Percentiles rank a stretch among this genome's conserved stretches.
These are phyloP conservation scores for Metarhizium guizhouense DNA, from an alignment of 2,329 filamentous ascomycete species.

Conservation along the genomic window DNA sequence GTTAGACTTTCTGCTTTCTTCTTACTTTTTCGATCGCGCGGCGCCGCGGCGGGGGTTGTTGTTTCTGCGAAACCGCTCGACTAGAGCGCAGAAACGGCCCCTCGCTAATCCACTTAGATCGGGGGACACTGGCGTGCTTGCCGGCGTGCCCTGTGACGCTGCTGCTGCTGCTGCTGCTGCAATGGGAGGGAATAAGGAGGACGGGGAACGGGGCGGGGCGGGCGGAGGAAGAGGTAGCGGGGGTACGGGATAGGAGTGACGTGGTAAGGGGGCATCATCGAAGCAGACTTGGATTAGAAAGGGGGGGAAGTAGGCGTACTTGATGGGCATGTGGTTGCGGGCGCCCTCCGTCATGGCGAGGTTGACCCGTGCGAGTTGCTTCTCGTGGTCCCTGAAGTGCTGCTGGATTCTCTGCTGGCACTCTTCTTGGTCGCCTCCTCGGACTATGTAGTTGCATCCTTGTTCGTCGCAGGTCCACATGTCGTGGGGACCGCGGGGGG, in stretches of 20 bases:
- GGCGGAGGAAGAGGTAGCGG: neutral
- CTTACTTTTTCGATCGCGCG: too few species aligned
- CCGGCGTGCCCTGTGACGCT: neutral
- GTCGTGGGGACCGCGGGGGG: conserved; percentile 47
- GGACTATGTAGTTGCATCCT: conserved; percentile 55
- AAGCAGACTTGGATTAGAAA: conserved; percentile 23
- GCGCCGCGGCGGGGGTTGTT: too few species aligned
- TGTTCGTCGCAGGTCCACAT: conserved; percentile 59
- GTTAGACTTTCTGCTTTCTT: conserved; percentile 20
- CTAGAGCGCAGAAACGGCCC: conserved; percentile 14
- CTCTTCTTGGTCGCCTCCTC: conserved; percentile 46
- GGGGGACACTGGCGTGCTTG: neutral
- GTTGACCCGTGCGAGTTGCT: conserved; percentile 39
- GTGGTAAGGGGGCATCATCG: conserved; percentile 6
- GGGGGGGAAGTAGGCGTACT: conserved; percentile 38
- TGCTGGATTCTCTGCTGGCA: conserved; percentile 48
- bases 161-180: too few species aligned
- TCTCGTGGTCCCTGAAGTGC: conserved; percentile 53
- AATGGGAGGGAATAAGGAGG: neutral
- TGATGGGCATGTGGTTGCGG: conserved; percentile 44
- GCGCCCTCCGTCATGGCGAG: conserved; percentile 48
- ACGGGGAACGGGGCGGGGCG: neutral
- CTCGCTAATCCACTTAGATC: conserved; percentile 11
- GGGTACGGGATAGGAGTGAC: conserved; percentile 2
- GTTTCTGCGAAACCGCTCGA: conserved; percentile 16